Conservation (phyloP, 2,329 filamentous ascomycete genomes). For the Pezicula carpinea region DNA sequence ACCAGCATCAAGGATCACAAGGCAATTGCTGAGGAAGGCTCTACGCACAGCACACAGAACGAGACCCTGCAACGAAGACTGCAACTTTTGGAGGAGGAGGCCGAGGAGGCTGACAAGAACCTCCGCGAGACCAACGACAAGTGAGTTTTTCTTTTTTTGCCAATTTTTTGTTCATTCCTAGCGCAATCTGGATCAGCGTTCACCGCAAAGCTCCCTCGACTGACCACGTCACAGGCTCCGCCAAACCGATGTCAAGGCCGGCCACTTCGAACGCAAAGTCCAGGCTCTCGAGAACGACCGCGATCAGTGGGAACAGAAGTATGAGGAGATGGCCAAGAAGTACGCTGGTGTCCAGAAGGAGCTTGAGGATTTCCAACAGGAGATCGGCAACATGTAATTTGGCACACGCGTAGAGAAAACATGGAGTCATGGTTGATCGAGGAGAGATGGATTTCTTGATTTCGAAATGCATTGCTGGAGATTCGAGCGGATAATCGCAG, state of each 20-base stretch:
- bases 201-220: slow-evolving; percentile 5
- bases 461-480: slow-evolving; percentile 12
- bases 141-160: slow-evolving; percentile 52
- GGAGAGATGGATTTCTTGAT: slow-evolving; percentile 7
- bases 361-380: slow-evolving; percentile 81
- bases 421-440: slow-evolving; percentile 2
- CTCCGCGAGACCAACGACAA: slow-evolving; percentile 97
- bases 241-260: slow-evolving; percentile 98
- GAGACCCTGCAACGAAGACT: slow-evolving; percentile 88
- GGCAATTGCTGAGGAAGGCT: slow-evolving; percentile 75
- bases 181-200: too few species aligned
- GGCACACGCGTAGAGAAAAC: slow-evolving; percentile 12
- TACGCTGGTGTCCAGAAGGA: slow-evolving; percentile 81
- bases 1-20: slow-evolving; percentile 79
- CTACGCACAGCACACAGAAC: slow-evolving; percentile 81
- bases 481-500: slow-evolving; percentile 16
- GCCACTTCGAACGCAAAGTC: slow-evolving; percentile 98
- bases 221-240: slow-evolving; percentile 63
- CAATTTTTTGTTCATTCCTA: not conserved
- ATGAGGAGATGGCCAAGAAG: slow-evolving; percentile 96
- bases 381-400: slow-evolving; percentile 84
- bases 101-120: slow-evolving; percentile 93
- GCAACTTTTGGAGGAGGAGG: slow-evolving; percentile 96
- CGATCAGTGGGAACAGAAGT: slow-evolving; percentile 95
- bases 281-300: slow-evolving; percentile 89